Evolutionary conservation across 495 filamentous ascomycete species (phyloP), one percentile per base, ranked within the genome.

Genomic region (Hypoxylon rickii): DNA sequence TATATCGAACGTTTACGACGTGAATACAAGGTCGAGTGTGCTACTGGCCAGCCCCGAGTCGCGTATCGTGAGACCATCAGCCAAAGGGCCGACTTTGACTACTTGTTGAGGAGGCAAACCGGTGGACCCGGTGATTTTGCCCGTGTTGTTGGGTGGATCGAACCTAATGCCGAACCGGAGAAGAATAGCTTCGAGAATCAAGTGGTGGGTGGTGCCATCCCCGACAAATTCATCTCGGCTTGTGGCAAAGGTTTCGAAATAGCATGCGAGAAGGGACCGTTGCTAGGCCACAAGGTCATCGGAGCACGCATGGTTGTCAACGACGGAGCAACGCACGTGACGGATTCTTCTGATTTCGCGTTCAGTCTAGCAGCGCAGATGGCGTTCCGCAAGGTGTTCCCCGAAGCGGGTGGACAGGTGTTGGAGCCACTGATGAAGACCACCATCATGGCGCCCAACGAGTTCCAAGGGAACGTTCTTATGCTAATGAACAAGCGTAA

Each of bases 381-480:
- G 77, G 95, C 95, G 10, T 97, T 97, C 87, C 87, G 89, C 60
- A 96, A 97, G 77, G 88, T 90, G 10, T 99, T 99, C 78, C 76
- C 77, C 40, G 81, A 86, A 6, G 91, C 85, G 7, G 78, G 83
- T 49, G 92, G 92, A 4, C 74, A 86, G 54, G 84, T 99, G 11
- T 83, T 99, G 7, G 95, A 99, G 73, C 95, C 95, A 17, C 73
- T 99, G 49, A 99, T 99, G 95, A 97, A 96, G 81, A 96, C 92
- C 7, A 88, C 89, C 40, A 89, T 99, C 59, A 96, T 90, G 19
- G 93, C 95, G 3, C 95, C 95, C 4, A 89, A 88, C 64, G 95
- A 97, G 78, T 99, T 99, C 82, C 95, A 99, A 77, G 95, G 95
- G 63, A 92, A 90, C 70, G 86, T 97, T 36, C 89, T 97, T 17